Percentiles rank a stretch among this genome's conserved stretches.
These are phyloP conservation scores for Microsporum audouinii DNA, from an alignment of 2,329 filamentous ascomycete species.

Conservation along the genomic window DNA sequence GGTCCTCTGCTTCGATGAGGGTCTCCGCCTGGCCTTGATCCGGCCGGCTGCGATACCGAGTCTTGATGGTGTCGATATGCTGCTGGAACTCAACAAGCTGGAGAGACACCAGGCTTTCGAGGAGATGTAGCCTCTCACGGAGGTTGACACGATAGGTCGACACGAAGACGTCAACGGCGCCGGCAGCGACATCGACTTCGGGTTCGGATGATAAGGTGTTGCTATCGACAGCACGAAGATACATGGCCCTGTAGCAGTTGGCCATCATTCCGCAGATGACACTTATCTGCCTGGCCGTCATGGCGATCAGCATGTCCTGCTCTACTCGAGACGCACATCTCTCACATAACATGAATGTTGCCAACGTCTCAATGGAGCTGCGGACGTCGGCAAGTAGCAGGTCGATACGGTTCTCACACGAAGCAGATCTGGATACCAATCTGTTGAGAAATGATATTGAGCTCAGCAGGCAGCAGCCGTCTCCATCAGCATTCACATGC, in stretches of 20 bases:
- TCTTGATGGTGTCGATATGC: not conserved
- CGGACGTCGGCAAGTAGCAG: not conserved
- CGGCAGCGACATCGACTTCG: no score
- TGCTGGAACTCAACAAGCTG: not conserved
- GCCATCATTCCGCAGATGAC: not conserved
- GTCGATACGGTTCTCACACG: not conserved
- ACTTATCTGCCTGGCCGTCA: not conserved
- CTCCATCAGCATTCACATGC: not conserved
- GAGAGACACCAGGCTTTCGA: not conserved
- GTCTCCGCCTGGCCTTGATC: not conserved
- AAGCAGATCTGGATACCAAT: not conserved
- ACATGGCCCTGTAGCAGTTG: not conserved
- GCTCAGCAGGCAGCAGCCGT: conserved; percentile 1
- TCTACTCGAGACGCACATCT: not conserved
- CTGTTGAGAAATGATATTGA: not conserved
- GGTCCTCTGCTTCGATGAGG: not conserved
- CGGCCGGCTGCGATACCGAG: not conserved
- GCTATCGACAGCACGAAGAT: not conserved
- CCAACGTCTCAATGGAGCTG: not conserved
- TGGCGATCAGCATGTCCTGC: not conserved
- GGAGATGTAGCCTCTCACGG: not conserved
- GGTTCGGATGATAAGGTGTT: no score
- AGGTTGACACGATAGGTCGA: not conserved
- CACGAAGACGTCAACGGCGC: not conserved
- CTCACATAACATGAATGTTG: not conserved